These are phyloP conservation scores for Leptomonas seymouri DNA, from an alignment of 208 protist species.

Conservation along the genomic window DNA sequence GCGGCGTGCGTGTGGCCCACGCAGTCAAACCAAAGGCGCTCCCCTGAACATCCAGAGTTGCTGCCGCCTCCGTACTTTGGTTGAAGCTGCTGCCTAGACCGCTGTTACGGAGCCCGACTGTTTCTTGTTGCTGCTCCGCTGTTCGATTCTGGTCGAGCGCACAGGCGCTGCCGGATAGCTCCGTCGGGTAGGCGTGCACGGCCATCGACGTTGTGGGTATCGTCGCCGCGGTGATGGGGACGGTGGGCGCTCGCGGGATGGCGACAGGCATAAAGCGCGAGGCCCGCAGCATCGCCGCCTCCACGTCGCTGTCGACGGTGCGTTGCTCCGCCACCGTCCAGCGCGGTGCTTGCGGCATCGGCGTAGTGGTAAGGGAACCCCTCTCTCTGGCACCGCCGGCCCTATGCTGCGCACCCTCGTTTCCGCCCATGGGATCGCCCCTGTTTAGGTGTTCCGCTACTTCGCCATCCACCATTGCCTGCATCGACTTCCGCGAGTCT, in stretches of 20 bases:
- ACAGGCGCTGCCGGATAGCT: not conserved
- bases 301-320: constrained; percentile 36
- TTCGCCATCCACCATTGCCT: constrained; percentile 34
- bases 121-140: not conserved
- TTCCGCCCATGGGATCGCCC: not conserved
- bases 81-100: not conserved
- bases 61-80: not conserved
- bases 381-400: no score
- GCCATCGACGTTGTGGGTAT: constrained; percentile 5
- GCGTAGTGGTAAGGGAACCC: no score
- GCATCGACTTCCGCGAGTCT: constrained; percentile 29
- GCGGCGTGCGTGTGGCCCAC: constrained; percentile 28
- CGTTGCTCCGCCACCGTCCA: constrained; percentile 16
- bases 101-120: not conserved
- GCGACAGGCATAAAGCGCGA: constrained; percentile 50
- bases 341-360: not conserved
- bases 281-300: constrained; percentile 58
- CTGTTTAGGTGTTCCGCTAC: not conserved
- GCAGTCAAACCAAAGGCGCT: constrained; percentile 13
- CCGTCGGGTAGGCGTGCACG: not conserved
- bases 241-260: constrained; percentile 46
- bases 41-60: not conserved
- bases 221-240: constrained; percentile 24
- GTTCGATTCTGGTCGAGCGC: not conserved
- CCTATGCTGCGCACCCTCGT: not conserved